Percentiles rank a stretch among this genome's conserved stretches.
These are phyloP conservation scores for Thalassiosira mediterranea DNA, from an alignment of 352 stramenopile genomes.

Conservation along the genomic window DNA sequence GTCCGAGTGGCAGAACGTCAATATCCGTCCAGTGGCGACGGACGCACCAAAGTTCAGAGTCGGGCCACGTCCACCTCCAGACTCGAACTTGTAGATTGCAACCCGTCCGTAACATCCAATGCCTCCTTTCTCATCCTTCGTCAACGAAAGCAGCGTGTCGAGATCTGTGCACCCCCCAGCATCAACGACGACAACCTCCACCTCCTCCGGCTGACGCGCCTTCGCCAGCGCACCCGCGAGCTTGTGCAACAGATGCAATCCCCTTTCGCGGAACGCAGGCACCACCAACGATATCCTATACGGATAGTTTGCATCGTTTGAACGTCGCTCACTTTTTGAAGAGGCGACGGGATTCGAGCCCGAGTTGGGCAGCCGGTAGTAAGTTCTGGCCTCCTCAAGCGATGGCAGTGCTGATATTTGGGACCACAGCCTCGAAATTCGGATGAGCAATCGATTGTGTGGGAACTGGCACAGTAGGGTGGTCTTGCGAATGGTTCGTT, in stretches of 20 bases:
- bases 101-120: constrained; percentile 58
- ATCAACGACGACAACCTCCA: constrained; percentile 75
- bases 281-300: constrained; percentile 56
- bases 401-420: constrained; percentile 34
- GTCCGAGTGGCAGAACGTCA: constrained; percentile 82
- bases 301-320: constrained; percentile 18
- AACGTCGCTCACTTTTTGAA: constrained; percentile 12
- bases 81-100: constrained; percentile 43
- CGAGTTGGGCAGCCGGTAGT: constrained; percentile 12
- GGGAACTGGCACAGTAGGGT: constrained; percentile 35
- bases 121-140: constrained; percentile 11
- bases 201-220: constrained; percentile 25
- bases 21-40: constrained; percentile 56
- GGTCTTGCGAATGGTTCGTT: constrained; percentile 11
- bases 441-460: constrained; percentile 33
- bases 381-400: constrained; percentile 44
- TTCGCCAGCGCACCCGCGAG: constrained; percentile 29
- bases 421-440: constrained; percentile 39
- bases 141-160: constrained; percentile 25
- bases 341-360: neutral
- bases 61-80: constrained; percentile 65
- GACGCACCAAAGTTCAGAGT: constrained; percentile 75
- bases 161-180: constrained; percentile 61
- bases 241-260: constrained; percentile 34
- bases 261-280: constrained; percentile 45